A percentile compares a stretch with the other conserved stretches of the same genome.
Evolutionary conservation across 495 filamentous ascomycete species (phyloP).

Genomic region (Glonium stellatum): DNA sequence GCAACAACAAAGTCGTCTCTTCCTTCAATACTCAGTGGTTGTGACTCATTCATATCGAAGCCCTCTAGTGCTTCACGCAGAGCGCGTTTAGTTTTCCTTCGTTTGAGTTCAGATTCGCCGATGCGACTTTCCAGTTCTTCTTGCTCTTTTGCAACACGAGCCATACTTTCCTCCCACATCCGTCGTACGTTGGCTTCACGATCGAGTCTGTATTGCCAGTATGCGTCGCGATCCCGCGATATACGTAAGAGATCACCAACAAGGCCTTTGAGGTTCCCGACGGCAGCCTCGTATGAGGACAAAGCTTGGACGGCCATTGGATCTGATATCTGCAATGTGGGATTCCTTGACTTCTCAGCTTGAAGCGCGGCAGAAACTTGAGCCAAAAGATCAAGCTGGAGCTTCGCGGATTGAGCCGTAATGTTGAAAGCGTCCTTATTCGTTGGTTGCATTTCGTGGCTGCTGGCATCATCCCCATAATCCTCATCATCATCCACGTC

Average conservation of each 20-base stretch:
- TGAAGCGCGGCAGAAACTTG: constrained; percentile 79
- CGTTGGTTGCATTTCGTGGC: constrained; percentile 59
- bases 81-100: constrained; percentile 80
- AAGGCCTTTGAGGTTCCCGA: constrained; percentile 77
- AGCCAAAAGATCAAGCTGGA: constrained; percentile 83
- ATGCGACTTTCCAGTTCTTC: constrained; percentile 81
- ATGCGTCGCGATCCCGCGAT: constrained; percentile 83
- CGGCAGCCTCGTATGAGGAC: constrained; percentile 80
- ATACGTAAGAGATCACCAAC: constrained; percentile 86
- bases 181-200: constrained; percentile 79
- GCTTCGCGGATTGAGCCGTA: constrained; percentile 84
- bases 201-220: constrained; percentile 93
- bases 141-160: constrained; percentile 83
- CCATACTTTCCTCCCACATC: constrained; percentile 99
- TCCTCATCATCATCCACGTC: constrained; percentile 73
- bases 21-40: constrained; percentile 25
- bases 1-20: constrained; percentile 19
- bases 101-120: constrained; percentile 83
- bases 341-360: constrained; percentile 60
- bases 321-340: constrained; percentile 63
- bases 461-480: constrained; percentile 74
- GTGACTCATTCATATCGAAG: constrained; percentile 42
- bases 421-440: constrained; percentile 92
- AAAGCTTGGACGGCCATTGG: constrained; percentile 69
- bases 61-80: constrained; percentile 78